phyloP scores from a whole-genome alignment of 2,329 filamentous ascomycete species.

The Falciphora oryzae region DNA sequence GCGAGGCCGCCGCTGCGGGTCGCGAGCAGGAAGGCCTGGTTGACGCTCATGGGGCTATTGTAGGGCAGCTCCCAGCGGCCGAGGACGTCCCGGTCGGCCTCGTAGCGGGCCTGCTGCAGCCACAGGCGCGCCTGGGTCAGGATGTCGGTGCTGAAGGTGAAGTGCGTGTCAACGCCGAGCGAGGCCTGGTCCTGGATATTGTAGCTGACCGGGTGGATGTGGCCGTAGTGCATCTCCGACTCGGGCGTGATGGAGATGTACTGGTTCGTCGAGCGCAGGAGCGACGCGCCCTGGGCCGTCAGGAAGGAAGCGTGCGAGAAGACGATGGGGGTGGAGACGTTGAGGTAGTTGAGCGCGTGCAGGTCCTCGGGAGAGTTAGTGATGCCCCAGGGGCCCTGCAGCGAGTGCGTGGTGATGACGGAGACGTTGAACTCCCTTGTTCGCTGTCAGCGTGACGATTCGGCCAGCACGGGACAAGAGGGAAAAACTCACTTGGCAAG shows the following conservation, averaged over 20 bases:
- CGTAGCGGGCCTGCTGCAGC: constrained; percentile 40
- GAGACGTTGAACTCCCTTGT: constrained; percentile 32
- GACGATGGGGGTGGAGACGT: constrained; percentile 40
- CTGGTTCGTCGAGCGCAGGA: constrained; percentile 44
- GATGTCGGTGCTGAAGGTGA: constrained; percentile 45
- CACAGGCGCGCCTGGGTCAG: constrained; percentile 48
- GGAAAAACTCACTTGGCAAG: constrained; percentile 24
- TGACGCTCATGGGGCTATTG: constrained; percentile 45
- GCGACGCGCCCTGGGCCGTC: constrained; percentile 29
- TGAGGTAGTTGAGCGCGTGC: constrained; percentile 31
- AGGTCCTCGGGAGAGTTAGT: constrained; percentile 35
- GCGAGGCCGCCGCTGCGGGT: constrained; percentile 47
- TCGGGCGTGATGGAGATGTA: constrained; percentile 53
- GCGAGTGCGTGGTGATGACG: constrained; percentile 39
- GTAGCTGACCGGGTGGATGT: constrained; percentile 38
- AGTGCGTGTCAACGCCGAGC: constrained; percentile 49
- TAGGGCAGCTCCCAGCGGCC: constrained; percentile 35
- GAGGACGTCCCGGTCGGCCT: constrained; percentile 33
- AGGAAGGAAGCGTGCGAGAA: constrained; percentile 46
- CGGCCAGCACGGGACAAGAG: not conserved
- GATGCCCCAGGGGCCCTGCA: constrained; percentile 32
- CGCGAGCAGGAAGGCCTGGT: constrained; percentile 50
- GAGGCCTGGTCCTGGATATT: constrained; percentile 43
- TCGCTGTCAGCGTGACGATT: not conserved
- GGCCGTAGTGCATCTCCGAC: constrained; percentile 54